These are phyloP conservation scores for Phaeophleospora eucalypticola DNA, from an alignment of 2,329 filamentous ascomycete species.

Conservation along the genomic window DNA sequence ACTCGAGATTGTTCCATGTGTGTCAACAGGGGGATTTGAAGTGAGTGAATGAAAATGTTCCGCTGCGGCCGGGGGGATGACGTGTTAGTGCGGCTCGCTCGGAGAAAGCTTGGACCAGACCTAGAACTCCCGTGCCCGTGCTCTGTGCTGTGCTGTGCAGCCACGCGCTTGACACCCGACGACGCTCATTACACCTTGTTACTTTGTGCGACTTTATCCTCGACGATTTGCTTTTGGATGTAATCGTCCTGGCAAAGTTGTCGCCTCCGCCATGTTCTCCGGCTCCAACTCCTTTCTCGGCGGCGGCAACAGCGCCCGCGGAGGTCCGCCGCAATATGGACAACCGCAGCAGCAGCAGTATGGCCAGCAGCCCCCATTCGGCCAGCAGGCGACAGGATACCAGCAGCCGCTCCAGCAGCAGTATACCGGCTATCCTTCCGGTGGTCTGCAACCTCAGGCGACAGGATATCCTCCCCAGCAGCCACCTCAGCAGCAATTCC, in stretches of 20 bases:
- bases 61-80: neutral
- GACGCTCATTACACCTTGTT: neutral
- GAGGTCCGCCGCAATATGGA: slow-evolving; percentile 57
- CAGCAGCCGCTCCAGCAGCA: slow-evolving; percentile 58
- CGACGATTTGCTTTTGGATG: neutral
- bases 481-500: slow-evolving; percentile 29
- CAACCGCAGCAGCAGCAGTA: slow-evolving; percentile 46
- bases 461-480: slow-evolving; percentile 33
- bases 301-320: slow-evolving; percentile 70
- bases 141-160: no score
- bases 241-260: neutral
- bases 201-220: neutral
- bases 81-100: neutral
- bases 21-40: no score
- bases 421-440: slow-evolving; percentile 60
- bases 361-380: slow-evolving; percentile 41
- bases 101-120: neutral
- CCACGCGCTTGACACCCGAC: neutral
- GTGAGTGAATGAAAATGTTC: neutral
- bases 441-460: slow-evolving; percentile 33
- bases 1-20: no score
- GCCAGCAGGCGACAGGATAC: slow-evolving; percentile 51
- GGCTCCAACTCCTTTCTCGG: slow-evolving; percentile 83
- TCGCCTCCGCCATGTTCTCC: slow-evolving; percentile 67
- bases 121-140: neutral